These are phyloP conservation scores for Acanthamoeba royreba DNA, from an alignment of 208 protist genomes.

Conservation along the genomic window DNA sequence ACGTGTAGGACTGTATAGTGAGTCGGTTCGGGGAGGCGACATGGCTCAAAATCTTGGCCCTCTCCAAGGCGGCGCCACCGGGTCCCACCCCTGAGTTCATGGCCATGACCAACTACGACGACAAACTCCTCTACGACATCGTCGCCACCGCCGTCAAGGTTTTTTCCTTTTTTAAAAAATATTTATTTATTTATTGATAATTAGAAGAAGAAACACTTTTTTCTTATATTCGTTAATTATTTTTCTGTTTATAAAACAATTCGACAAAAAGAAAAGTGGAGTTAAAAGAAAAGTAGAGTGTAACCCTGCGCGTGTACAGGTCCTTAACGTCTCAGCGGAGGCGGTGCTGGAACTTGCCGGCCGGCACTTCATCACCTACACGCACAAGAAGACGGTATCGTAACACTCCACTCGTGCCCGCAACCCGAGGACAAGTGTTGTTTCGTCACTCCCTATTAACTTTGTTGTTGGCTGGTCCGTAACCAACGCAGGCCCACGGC, in stretches of 20 bases:
- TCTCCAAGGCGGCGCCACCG: neutral
- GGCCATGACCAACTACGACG: neutral
- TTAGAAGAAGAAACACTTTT: no score
- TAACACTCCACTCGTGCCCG: no score
- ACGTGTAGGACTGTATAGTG: neutral
- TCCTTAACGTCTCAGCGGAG: neutral
- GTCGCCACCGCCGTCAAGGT: neutral
- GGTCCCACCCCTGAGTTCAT: neutral
- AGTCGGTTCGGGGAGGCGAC: neutral
- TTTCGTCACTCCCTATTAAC: no score
- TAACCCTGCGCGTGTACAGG: neutral
- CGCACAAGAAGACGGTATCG: neutral
- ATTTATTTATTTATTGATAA: no score
- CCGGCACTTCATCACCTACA: neutral
- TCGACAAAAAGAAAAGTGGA: no score
- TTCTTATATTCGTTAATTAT: no score
- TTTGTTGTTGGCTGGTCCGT: no score
- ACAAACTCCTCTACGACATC: neutral
- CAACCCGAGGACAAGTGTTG: no score
- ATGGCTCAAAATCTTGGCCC: neutral
- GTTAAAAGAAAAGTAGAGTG: no score
- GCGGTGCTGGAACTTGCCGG: neutral
- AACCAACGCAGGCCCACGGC: neutral
- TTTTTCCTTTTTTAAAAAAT: no score
- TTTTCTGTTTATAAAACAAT: no score